Evolutionary conservation across 192 early-diverging fungal species (phyloP).

Genomic region (Powellomyces hirtus): DNA sequence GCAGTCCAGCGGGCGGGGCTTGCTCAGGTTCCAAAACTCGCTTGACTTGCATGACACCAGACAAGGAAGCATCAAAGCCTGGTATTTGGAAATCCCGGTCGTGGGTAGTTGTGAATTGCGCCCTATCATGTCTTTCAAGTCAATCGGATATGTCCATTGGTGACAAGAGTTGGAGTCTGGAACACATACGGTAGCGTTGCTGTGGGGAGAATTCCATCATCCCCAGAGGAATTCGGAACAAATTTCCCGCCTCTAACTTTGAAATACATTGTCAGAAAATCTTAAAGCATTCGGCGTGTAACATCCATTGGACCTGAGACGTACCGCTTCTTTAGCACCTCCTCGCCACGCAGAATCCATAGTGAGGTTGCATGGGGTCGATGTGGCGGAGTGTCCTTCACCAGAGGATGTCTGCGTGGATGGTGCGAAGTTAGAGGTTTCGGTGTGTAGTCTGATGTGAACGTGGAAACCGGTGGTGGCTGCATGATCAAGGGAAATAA

Average conservation of each 20-base stretch:
- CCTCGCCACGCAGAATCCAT: not conserved
- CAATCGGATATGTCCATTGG: not conserved
- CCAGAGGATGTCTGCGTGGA: not conserved
- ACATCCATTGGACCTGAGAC: not conserved
- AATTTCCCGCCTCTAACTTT: not conserved
- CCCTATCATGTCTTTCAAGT: not conserved
- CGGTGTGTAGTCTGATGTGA: not conserved
- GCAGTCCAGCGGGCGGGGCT: not conserved
- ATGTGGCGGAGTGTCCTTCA: not conserved
- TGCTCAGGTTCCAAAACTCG: not conserved
- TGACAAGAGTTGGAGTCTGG: not conserved
- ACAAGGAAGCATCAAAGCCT: not conserved
- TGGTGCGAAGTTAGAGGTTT: not conserved
- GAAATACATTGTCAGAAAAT: not conserved
- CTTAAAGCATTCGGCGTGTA: not conserved
- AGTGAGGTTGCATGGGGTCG: not conserved
- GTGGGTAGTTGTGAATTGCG: not conserved
- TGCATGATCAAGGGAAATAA: not conserved
- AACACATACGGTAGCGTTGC: not conserved
- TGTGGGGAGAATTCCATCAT: not conserved
- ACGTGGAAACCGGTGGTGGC: not conserved
- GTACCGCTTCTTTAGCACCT: not conserved
- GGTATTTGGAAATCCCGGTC: slow-evolving; percentile 1
- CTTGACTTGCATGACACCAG: not conserved
- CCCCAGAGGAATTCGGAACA: not conserved